Conservation (phyloP, 345 rosid species). For the Aegle marmelos region DNA sequence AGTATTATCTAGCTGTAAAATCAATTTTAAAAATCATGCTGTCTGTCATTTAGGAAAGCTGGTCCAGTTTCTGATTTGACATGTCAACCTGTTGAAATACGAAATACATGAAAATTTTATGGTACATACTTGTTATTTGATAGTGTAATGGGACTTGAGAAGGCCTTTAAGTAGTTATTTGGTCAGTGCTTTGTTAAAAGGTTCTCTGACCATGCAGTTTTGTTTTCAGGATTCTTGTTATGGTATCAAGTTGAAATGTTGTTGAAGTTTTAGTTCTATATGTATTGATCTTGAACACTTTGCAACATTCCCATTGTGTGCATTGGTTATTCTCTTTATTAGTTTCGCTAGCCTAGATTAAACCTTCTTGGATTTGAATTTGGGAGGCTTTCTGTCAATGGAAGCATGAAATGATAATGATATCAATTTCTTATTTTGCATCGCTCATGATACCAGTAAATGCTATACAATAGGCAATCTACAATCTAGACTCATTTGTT, state of each 20-base stretch:
- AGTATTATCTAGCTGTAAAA: not conserved
- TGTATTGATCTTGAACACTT: not conserved
- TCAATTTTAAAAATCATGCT: not conserved
- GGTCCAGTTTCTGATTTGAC: not conserved
- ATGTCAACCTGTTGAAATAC: not conserved
- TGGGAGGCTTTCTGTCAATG: not conserved
- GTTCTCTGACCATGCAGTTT: not conserved
- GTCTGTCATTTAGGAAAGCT: not conserved
- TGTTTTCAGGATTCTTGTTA: not conserved
- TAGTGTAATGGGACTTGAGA: not conserved
- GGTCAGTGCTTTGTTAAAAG: not conserved
- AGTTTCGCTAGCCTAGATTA: not conserved
- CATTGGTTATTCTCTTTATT: not conserved
- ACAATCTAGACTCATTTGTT: not conserved
- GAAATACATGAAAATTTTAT: not conserved
- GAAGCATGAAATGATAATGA: not conserved
- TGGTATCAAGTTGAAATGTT: not conserved
- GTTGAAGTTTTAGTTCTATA: not conserved
- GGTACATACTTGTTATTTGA: not conserved
- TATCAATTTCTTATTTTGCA: not conserved
- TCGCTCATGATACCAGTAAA: not conserved
- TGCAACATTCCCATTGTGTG: not conserved
- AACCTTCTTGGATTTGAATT: not conserved
- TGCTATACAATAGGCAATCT: not conserved
- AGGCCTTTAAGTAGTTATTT: not conserved